phyloP scores from a whole-genome alignment of 2,329 filamentous ascomycete genomes.

The Aspergillus ochraceus region DNA sequence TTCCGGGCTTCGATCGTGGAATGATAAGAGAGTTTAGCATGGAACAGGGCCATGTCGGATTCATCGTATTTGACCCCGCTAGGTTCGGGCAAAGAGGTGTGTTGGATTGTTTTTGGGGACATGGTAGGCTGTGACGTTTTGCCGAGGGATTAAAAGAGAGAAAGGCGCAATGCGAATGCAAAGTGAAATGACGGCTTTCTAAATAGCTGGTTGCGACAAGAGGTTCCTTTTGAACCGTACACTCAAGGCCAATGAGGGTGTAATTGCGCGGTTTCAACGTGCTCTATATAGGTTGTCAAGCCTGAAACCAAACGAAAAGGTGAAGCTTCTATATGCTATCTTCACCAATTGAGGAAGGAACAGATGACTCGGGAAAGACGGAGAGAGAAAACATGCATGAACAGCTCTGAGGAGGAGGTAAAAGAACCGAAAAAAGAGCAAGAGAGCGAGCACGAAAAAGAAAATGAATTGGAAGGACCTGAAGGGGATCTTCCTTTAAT shows the following conservation, averaged over 20 bases:
- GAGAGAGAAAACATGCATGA: background rate
- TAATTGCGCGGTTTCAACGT: background rate
- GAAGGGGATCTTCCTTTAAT: background rate
- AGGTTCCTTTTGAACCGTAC: background rate
- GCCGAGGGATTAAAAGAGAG: background rate
- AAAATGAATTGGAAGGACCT: background rate
- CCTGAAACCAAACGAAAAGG: background rate
- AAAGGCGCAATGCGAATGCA: background rate
- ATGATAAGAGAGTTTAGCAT: slow-evolving; percentile 36
- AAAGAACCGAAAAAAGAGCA: background rate
- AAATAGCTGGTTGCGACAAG: background rate
- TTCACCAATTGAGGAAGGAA: background rate
- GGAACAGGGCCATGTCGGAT: slow-evolving; percentile 39
- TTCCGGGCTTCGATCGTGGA: slow-evolving; percentile 35
- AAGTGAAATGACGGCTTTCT: background rate
- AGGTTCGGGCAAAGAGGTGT: slow-evolving; percentile 30
- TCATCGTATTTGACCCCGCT: slow-evolving; percentile 37
- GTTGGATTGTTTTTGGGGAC: slow-evolving; percentile 24
- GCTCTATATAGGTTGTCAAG: background rate
- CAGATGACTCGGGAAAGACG: background rate
- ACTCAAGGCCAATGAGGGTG: background rate
- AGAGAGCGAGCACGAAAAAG: background rate
- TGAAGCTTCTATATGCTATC: background rate
- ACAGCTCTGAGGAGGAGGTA: background rate
- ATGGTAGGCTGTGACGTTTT: slow-evolving; percentile 13